Conservation (phyloP, 495 filamentous ascomycete species). For the Stereocaulon alpinum region DNA sequence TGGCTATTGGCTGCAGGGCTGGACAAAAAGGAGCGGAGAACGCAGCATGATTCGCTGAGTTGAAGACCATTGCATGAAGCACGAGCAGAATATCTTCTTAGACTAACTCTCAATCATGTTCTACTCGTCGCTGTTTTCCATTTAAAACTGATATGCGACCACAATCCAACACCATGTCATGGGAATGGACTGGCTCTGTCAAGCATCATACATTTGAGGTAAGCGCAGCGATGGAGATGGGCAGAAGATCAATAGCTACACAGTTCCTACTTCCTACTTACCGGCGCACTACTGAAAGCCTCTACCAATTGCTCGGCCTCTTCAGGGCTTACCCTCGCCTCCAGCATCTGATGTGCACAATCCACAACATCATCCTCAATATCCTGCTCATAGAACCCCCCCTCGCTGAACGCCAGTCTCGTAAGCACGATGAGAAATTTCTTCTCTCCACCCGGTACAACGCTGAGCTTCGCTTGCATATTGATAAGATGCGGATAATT, state of each 20-base stretch:
- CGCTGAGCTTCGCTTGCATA: constrained; percentile 46
- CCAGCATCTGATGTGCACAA: constrained; percentile 53
- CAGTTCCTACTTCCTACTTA: constrained; percentile 5
- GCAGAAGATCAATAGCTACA: background rate
- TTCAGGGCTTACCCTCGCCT: constrained; percentile 55
- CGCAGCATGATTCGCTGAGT: no score
- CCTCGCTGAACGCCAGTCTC: constrained; percentile 57
- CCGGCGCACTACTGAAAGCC: constrained; percentile 40
- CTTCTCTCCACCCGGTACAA: constrained; percentile 48
- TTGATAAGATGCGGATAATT: constrained; percentile 40
- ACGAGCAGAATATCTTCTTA: no score
- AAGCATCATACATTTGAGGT: background rate
- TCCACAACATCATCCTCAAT: constrained; percentile 59
- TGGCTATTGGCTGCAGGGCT: no score
- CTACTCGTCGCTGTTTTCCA: no score
- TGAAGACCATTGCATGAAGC: no score
- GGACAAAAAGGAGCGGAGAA: no score
- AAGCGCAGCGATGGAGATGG: background rate
- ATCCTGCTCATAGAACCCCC: constrained; percentile 48
- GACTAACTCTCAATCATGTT: no score
- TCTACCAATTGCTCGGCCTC: constrained; percentile 56
- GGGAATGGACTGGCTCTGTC: no score
- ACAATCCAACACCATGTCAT: no score
- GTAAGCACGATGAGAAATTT: constrained; percentile 57
- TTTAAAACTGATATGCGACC: no score